Base-by-base conservation (phyloP, 176 grass and related monocot species). In the Carex cristatella region DNA sequence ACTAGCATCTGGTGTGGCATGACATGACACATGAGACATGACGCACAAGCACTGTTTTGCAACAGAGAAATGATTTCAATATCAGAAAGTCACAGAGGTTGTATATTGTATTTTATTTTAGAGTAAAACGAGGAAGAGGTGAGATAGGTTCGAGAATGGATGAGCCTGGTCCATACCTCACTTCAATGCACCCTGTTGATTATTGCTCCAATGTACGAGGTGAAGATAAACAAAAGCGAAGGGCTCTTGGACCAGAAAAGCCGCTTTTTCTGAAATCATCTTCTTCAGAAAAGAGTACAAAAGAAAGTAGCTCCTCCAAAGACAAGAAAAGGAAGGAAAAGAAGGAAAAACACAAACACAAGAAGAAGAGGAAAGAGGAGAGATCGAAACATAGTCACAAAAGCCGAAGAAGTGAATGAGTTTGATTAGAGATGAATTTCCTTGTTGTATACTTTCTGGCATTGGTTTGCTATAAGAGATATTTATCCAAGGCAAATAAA, bases 61-160 rank as follows among this genome's bases (percentile, higher is more conserved):
- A 15, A 32, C 28, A 15, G 73, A 8, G 23, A 33, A 32, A 32
- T 54, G 10, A 1, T 42, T 10, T 63, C 61, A 63, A n/a, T 42
- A 19, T 44, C 37, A 46, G 37, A 44, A 46, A 44, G 11, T 85
- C 23, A 60, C 16, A 48, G 13, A 83, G 69, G 54, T 19, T 57
- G 67, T 84, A 58, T 40, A 6, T 40, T 40, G 38, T 40, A 46
- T 51, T 80, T 1, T 80, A 65, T 88, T 23, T 18, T 84, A 98
- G 95, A 82, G 85, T 77, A 10, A 98, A 98, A 79, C 87, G 89
- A 53, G 95, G 95, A 69, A 86, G 95, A 67, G 95, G 95, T n/a
- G 89, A 88, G 3, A 57, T 98, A 84, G 95, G 95, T 79, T 94
- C 92, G 71, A 90, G 95, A 79, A 98, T 94, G 95, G 92, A 94